Evolutionary conservation across 202 grass and related monocot species (phyloP).

Genomic region (Panicum virgatum): DNA sequence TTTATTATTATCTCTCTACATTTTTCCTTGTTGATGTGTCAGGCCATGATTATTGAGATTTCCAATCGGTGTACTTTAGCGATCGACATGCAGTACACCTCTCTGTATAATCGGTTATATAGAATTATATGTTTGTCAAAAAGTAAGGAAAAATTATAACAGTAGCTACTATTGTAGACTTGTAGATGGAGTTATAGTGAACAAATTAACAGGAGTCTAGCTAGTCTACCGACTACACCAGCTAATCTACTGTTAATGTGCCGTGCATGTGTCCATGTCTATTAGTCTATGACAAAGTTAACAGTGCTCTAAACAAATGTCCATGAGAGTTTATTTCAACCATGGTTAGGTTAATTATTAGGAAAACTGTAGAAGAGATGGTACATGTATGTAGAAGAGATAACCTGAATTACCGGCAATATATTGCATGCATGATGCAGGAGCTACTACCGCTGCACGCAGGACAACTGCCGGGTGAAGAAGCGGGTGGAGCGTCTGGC

Average conservation of each 20-base stretch:
- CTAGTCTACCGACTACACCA: background rate
- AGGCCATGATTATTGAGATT: constrained; percentile 55
- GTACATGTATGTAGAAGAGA: background rate
- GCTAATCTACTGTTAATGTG: background rate
- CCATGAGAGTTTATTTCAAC: background rate
- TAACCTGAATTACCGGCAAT: background rate
- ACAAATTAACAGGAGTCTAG: constrained; percentile 14
- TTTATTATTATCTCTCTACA: constrained; percentile 18
- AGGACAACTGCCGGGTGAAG: constrained; percentile 90
- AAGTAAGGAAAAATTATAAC: background rate
- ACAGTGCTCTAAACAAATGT: background rate
- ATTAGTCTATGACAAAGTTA: background rate
- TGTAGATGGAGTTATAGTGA: background rate
- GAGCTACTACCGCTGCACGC: constrained; percentile 93
- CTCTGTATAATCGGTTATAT: background rate
- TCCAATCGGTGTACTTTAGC: constrained; percentile 43
- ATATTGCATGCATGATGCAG: constrained; percentile 32
- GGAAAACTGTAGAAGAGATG: too few relatives aligned
- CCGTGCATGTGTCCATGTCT: background rate
- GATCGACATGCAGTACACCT: background rate
- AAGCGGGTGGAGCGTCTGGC: constrained; percentile 86
- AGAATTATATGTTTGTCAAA: background rate
- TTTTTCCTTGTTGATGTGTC: constrained; percentile 34
- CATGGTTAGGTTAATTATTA: constrained; percentile 3
- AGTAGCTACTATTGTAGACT: background rate